phyloP scores from a whole-genome alignment of 306 rosid species.

The Acacia confusa region DNA sequence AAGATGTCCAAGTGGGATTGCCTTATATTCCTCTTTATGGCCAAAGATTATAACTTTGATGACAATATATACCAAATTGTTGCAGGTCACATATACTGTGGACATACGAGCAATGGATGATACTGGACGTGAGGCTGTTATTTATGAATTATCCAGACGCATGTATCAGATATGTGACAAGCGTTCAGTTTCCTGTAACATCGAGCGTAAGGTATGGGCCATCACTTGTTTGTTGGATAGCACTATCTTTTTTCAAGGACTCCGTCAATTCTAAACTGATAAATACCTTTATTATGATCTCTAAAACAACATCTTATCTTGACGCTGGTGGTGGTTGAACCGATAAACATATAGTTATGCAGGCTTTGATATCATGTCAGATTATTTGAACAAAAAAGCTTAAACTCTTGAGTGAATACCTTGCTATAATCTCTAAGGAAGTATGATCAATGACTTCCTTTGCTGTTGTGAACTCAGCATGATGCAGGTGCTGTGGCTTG shows the following conservation, averaged over 20 bases:
- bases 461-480: conserved; percentile 51
- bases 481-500: conserved; percentile 89
- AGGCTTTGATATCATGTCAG: not conserved
- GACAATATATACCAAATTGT: conserved; percentile 25
- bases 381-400: not conserved
- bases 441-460: not conserved
- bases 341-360: not conserved
- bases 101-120: conserved; percentile 90
- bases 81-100: conserved; percentile 84
- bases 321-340: not conserved
- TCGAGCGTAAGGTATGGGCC: conserved; percentile 74
- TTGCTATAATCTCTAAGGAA: not conserved
- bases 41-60: not conserved
- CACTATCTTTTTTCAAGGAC: not conserved
- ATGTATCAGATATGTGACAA: conserved; percentile 75
- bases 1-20: conserved; percentile 25
- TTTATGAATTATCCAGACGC: conserved; percentile 68
- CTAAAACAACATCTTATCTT: not conserved
- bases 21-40: conserved; percentile 5
- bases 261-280: not conserved
- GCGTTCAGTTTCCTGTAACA: conserved; percentile 81
- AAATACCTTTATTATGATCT: not conserved
- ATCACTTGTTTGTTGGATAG: not conserved
- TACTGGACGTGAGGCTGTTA: conserved; percentile 80
- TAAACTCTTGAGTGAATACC: not conserved